Evolutionary conservation across 2,329 filamentous ascomycete genomes (phyloP).

Genomic region (Fusarium graminum): DNA sequence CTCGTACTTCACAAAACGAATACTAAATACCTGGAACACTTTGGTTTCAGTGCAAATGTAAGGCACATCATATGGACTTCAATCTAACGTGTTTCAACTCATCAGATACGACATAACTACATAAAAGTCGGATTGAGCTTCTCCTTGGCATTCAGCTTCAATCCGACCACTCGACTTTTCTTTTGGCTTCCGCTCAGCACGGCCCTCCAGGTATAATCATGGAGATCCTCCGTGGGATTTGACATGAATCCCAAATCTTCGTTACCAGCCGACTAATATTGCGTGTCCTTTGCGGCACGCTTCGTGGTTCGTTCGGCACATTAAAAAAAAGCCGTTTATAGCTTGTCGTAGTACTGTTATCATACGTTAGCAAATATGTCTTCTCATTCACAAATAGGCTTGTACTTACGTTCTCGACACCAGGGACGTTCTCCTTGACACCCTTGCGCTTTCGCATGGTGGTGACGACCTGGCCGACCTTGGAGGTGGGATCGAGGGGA

Average conservation of each 20-base stretch:
- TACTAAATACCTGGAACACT: not conserved
- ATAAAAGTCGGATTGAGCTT: slow-evolving; percentile 57
- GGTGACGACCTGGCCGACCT: slow-evolving; percentile 85
- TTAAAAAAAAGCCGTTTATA: slow-evolving; percentile 72
- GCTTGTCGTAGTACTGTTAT: slow-evolving; percentile 95
- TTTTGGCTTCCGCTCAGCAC: slow-evolving; percentile 54
- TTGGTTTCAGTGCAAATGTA: slow-evolving; percentile 2
- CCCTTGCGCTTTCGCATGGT: slow-evolving; percentile 99
- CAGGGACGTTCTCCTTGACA: slow-evolving; percentile 95
- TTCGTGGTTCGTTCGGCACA: slow-evolving; percentile 61
- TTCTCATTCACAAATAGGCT: not conserved
- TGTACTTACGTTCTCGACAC: slow-evolving; percentile 90
- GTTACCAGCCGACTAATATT: slow-evolving; percentile 57
- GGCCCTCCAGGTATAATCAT: slow-evolving; percentile 45
- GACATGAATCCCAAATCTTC: slow-evolving; percentile 51
- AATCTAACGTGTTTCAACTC: slow-evolving; percentile 57
- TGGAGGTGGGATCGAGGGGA: slow-evolving; percentile 83
- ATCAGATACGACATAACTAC: slow-evolving; percentile 60
- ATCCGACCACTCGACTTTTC: slow-evolving; percentile 52
- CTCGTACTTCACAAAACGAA: not conserved
- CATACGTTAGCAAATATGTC: slow-evolving; percentile 42
- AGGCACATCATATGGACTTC: slow-evolving; percentile 39
- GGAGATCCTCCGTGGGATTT: slow-evolving; percentile 47
- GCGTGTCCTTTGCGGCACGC: slow-evolving; percentile 59
- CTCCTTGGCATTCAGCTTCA: slow-evolving; percentile 55